Evolutionary conservation across 2,329 filamentous ascomycete genomes (phyloP).

Genomic region (Stachybotrys chartarum): DNA sequence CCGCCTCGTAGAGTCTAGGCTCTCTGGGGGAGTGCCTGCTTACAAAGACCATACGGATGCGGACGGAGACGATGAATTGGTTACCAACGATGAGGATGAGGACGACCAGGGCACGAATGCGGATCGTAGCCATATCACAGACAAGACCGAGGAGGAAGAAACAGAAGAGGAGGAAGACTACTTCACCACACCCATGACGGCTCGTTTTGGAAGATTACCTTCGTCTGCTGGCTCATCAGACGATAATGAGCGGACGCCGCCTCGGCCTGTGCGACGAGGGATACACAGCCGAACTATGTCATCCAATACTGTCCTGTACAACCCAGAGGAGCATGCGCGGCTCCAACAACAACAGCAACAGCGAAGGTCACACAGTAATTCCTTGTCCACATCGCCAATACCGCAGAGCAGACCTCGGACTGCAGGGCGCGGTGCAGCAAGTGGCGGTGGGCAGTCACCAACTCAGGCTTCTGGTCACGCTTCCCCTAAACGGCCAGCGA

Average conservation of each 20-base stretch:
- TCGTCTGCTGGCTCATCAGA: constrained; percentile 25
- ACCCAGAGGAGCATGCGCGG: constrained; percentile 47
- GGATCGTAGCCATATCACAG: constrained; percentile 22
- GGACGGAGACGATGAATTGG: constrained; percentile 85
- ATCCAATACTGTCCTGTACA: constrained; percentile 77
- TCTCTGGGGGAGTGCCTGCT: constrained; percentile 22
- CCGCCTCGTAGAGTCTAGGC: constrained; percentile 30
- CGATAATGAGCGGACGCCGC: constrained; percentile 14
- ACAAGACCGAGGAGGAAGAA: constrained; percentile 19
- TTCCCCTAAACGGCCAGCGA: constrained; percentile 40
- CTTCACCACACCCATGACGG: constrained; percentile 44
- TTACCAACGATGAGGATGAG: constrained; percentile 70
- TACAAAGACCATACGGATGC: constrained; percentile 65
- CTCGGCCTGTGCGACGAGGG: constrained; percentile 28
- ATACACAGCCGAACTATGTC: constrained; percentile 69
- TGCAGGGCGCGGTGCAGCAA: constrained; percentile 18
- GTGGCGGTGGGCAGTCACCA: constrained; percentile 27
- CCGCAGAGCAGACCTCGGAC: constrained; percentile 29
- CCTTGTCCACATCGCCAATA: constrained; percentile 38
- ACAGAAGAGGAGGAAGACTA: constrained; percentile 38
- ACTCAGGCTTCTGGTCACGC: constrained; percentile 26
- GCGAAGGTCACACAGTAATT: constrained; percentile 14
- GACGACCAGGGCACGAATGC: constrained; percentile 43
- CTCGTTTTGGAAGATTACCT: constrained; percentile 29
- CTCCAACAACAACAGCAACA: constrained; percentile 10